phyloP scores from a whole-genome alignment of 768 basidiomycete species.

The Pleurotus giganteus region DNA sequence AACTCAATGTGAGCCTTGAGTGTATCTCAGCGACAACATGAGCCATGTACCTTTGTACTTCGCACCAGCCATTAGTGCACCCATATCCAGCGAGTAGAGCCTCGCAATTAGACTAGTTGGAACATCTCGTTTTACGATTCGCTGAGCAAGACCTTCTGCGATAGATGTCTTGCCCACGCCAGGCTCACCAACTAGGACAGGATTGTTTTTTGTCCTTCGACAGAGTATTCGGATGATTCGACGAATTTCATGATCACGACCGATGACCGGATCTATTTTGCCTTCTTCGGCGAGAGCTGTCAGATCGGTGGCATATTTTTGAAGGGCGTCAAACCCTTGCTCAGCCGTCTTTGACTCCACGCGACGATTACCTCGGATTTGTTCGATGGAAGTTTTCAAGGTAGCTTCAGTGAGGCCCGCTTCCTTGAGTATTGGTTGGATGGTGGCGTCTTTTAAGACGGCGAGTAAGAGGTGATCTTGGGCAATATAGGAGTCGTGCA shows the following conservation, averaged over 20 bases:
- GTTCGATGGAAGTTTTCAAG: slow-evolving; percentile 74
- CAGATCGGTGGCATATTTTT: slow-evolving; percentile 85
- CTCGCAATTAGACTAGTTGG: slow-evolving; percentile 71
- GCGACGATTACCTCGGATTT: slow-evolving; percentile 78
- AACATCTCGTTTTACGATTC: slow-evolving; percentile 92
- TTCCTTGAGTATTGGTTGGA: slow-evolving; percentile 73
- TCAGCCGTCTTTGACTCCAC: slow-evolving; percentile 88
- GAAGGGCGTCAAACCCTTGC: slow-evolving; percentile 88
- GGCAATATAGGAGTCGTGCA: slow-evolving; percentile 90
- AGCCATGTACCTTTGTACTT: slow-evolving; percentile 72
- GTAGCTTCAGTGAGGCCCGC: slow-evolving; percentile 67
- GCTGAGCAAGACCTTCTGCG: slow-evolving; percentile 92
- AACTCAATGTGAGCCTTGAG: background rate
- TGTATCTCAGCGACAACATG: background rate
- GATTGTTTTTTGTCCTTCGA: slow-evolving; percentile 92
- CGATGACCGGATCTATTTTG: slow-evolving; percentile 94
- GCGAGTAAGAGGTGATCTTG: slow-evolving; percentile 91
- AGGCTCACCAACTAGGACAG: slow-evolving; percentile 94
- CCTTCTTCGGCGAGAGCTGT: slow-evolving; percentile 88
- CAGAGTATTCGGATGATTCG: slow-evolving; percentile 82
- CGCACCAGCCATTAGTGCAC: slow-evolving; percentile 90
- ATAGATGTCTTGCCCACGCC: slow-evolving; percentile 97
- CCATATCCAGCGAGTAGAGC: slow-evolving; percentile 89
- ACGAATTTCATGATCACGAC: slow-evolving; percentile 89
- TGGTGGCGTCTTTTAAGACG: slow-evolving; percentile 69